Evolutionary conservation across 176 grass and related monocot genomes (phyloP), one percentile per base, ranked within the genome.

Genomic region (Hyparrhenia diplandra): DNA sequence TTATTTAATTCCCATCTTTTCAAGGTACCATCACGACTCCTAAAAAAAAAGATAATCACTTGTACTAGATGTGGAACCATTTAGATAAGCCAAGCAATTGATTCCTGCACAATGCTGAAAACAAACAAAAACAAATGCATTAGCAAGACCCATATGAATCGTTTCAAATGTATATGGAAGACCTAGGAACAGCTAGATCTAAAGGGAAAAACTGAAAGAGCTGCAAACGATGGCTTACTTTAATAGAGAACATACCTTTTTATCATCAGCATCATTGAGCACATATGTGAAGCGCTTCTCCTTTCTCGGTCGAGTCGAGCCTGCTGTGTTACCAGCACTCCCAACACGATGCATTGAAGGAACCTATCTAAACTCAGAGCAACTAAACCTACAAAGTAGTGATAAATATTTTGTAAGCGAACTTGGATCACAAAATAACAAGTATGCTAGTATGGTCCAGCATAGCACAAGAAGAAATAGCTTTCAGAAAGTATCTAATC

Each of bases 201-300:
- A 32, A 32, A 32, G 31, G 43, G 35, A 51, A 64, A 42, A 75
- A 80, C 17, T 32, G 8, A 27, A 43, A 77, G 28, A 66, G 23
- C 35, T 73, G 35, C 51, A 14, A 32, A 9, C 0, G 9, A 28
- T 23, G 25, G 8, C 29, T 58, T 29, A 40, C 34, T 40, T 47
- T 37, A 31, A 14, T 69, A 47, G 13, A 46, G 20, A 77, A 20
- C 74, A 86, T 17, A 99, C 96, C 92, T 99, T 99, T n/a, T 88
- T 99, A 69, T 89, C 83, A 84, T 99, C 88, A 83, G 69, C 92
- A 77, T 99, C 90, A 80, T 95, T 99, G 43, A 99, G 84, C 18
- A 99, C 92, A 86, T 95, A 99, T 6, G 96, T 95, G 66, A 99
- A 90, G 14, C 92, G 90, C 73, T 99, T 99, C 88, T 99, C 96